phyloP scores from a whole-genome alignment of 352 stramenopile genomes.

The Pythium scleroteichum region DNA sequence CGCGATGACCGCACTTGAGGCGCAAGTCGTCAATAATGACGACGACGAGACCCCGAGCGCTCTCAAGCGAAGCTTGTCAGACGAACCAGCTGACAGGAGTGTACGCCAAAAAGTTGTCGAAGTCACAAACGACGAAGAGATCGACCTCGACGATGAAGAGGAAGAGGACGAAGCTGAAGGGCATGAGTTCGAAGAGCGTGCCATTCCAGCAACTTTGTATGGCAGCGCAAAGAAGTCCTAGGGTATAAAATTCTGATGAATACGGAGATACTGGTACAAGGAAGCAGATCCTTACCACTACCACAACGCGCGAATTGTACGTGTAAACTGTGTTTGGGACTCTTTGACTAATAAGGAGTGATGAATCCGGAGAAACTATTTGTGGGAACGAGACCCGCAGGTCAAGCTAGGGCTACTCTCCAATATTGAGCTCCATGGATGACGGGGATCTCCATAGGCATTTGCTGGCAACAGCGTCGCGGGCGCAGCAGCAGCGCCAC shows the following conservation, averaged over 20 bases:
- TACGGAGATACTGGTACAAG: not conserved
- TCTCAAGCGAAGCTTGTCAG: conserved; percentile 68
- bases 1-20: conserved; percentile 89
- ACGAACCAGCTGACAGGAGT: conserved; percentile 66
- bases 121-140: conserved; percentile 89
- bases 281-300: too few species aligned
- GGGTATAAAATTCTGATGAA: not conserved
- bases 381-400: too few species aligned
- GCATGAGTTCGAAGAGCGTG: conserved; percentile 58
- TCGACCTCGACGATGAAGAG: conserved; percentile 90
- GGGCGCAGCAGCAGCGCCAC: conserved; percentile 45
- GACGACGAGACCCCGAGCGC: conserved; percentile 6
- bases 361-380: too few species aligned
- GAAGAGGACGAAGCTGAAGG: conserved; percentile 84
- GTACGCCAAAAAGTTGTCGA: conserved; percentile 81
- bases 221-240: conserved; percentile 28
- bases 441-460: conserved; percentile 37
- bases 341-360: too few species aligned
- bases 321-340: too few species aligned
- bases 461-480: conserved; percentile 46
- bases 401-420: too few species aligned
- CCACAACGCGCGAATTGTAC: too few species aligned
- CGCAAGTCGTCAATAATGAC: conserved; percentile 38
- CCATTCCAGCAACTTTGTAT: conserved; percentile 55
- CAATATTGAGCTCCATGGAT: conserved; percentile 16